Percentiles rank a stretch among this genome's conserved stretches.
phyloP scores from a whole-genome alignment of 2,329 filamentous ascomycete species.

The Dactylellina sp. region DNA sequence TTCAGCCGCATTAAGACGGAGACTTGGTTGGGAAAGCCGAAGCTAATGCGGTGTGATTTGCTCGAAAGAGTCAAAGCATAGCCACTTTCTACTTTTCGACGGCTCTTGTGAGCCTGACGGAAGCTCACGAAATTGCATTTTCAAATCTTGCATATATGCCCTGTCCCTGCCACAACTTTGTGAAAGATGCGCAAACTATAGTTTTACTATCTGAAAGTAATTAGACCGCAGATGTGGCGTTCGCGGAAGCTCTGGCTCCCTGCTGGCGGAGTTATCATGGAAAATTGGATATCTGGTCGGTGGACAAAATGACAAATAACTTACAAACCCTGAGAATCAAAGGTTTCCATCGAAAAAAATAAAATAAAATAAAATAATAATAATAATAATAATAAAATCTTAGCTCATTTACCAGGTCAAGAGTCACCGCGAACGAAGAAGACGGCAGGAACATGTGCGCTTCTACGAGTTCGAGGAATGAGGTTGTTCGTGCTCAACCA shows the following conservation, averaged over 20 bases:
- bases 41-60: slow-evolving; percentile 17
- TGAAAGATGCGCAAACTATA: too few relatives aligned
- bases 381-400: not conserved
- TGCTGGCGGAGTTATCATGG: too few relatives aligned
- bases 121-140: too few relatives aligned
- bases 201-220: too few relatives aligned
- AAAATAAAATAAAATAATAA: too few relatives aligned
- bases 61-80: not conserved
- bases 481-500: slow-evolving; percentile 18
- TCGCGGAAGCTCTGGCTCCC: not conserved
- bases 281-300: too few relatives aligned
- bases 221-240: not conserved
- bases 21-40: not conserved
- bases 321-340: too few relatives aligned
- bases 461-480: too few relatives aligned
- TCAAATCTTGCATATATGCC: not conserved
- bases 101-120: not conserved
- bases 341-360: too few relatives aligned
- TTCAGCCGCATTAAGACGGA: slow-evolving; percentile 20
- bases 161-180: not conserved
- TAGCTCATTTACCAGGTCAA: not conserved
- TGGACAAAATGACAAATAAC: too few relatives aligned
- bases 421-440: too few relatives aligned
- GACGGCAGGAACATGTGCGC: too few relatives aligned
- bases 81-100: not conserved